These are phyloP conservation scores for Penicillium psychrofluorescens DNA, from an alignment of 495 filamentous ascomycete genomes.

Conservation along the genomic window DNA sequence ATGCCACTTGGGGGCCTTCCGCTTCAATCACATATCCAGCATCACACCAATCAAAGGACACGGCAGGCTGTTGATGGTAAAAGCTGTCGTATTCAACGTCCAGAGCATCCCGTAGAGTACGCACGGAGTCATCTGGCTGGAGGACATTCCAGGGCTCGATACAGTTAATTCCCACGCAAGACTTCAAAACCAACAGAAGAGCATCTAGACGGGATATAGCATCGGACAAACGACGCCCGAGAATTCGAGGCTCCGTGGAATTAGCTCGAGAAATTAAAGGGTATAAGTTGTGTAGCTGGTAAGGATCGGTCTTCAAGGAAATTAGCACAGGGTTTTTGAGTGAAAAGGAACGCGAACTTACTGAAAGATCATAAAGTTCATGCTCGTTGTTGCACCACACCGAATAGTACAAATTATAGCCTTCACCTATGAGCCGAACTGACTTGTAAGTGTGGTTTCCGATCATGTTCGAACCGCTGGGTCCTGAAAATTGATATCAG, in stretches of 20 bases:
- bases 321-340: too few relatives aligned
- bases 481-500: slow-evolving; percentile 12
- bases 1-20: slow-evolving; percentile 47
- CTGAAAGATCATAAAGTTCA: slow-evolving; percentile 56
- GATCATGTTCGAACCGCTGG: slow-evolving; percentile 8
- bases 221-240: slow-evolving; percentile 37
- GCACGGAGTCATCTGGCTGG: slow-evolving; percentile 42
- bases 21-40: slow-evolving; percentile 51
- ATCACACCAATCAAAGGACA: slow-evolving; percentile 53
- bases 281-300: slow-evolving; percentile 54
- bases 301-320: slow-evolving; percentile 44
- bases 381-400: slow-evolving; percentile 62
- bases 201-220: slow-evolving; percentile 49
- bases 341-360: slow-evolving; percentile 10
- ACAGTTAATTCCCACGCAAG: slow-evolving; percentile 51
- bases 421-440: slow-evolving; percentile 44
- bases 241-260: slow-evolving; percentile 15
- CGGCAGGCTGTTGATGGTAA: slow-evolving; percentile 42
- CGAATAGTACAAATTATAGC: slow-evolving; percentile 55
- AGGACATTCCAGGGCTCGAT: slow-evolving; percentile 52
- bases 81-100: slow-evolving; percentile 46
- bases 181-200: slow-evolving; percentile 57
- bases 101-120: slow-evolving; percentile 33
- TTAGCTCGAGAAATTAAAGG: slow-evolving; percentile 11
- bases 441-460: slow-evolving; percentile 61